Conservation (phyloP, 169 alveolate species). For the Plasmodium falciparum region DNA sequence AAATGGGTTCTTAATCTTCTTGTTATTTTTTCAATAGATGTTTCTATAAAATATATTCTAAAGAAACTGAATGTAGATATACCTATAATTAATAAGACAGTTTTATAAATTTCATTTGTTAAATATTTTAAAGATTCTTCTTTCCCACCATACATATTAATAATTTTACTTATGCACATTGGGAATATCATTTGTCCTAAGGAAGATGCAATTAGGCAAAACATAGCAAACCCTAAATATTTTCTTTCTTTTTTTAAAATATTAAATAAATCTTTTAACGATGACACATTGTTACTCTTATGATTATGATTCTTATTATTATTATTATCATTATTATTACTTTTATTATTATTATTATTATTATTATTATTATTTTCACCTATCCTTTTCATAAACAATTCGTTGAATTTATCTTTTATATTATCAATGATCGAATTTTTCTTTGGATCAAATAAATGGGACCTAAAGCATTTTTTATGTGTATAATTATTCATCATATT, state of each 20-base stretch:
- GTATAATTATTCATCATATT: too few relatives aligned
- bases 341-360: too few relatives aligned
- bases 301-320: too few relatives aligned
- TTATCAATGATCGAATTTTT: not conserved
- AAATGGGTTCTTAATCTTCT: slow-evolving; percentile 77
- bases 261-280: slow-evolving; percentile 46
- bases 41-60: slow-evolving; percentile 64
- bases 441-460: not conserved
- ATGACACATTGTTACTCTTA: slow-evolving; percentile 9
- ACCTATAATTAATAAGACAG: slow-evolving; percentile 38
- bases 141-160: slow-evolving; percentile 69
- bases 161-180: slow-evolving; percentile 73
- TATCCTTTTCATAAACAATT: slow-evolving; percentile 10
- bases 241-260: slow-evolving; percentile 69
- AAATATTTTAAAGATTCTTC: slow-evolving; percentile 64
- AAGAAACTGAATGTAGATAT: slow-evolving; percentile 65
- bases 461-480: not conserved
- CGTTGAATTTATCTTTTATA: slow-evolving; percentile 29
- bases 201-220: slow-evolving; percentile 41
- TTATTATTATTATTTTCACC: not conserved
- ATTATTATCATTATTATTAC: too few relatives aligned
- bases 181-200: slow-evolving; percentile 69
- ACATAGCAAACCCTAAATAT: slow-evolving; percentile 33
- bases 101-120: slow-evolving; percentile 57
- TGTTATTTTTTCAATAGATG: slow-evolving; percentile 76